Evolutionary conservation across 306 rosid genomes (phyloP), one percentile per base, ranked within the genome.

Genomic region (Purshia tridentata): DNA sequence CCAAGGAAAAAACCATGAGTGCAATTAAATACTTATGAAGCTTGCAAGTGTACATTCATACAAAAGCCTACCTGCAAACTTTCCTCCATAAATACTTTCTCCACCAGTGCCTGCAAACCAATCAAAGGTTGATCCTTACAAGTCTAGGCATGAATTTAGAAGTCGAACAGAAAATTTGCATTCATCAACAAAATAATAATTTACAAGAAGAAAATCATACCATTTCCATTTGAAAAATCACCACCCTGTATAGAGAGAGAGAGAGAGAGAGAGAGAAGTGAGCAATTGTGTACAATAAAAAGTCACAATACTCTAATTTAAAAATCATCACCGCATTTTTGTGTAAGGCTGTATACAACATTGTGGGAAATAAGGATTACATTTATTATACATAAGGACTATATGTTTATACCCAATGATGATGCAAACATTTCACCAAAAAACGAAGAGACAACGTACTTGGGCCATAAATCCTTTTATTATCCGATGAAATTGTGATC

Each of bases 381-480:
- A 37, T 13, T 15, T 15, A 4, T 40, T 9, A 6, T 61, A 59
- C 13, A 16, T 12, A 61, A 16, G 23, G 67, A 16, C 49, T 1
- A 42, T 29, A 29, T 29, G 35, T 29, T 29, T 29, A 29, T 29
- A 41, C 15, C n/a, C n/a, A 6, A 51, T 49, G 58, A 73, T 20
- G 10, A 47, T 14, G n/a, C 64, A 57, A 44, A 65, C 9, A 8
- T 69, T 15, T 16, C 11, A 29, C 35, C 35, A 29, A 35, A 11
- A 55, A 59, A 70, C 15, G 54, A 63, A 55, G 72, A 74, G 39
- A 52, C 6, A 72, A 82, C 97, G 76, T 88, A 95, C 99, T 77
- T 95, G 99, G 76, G 98, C 97, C 98, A 95, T 95, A 70, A 92
- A 95, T 72, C 96, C 99, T 86, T 84, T 86, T 71, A 95, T 92